Base-by-base conservation (phyloP, 306 rosid species). In the Elaeagnus macrophylla region DNA sequence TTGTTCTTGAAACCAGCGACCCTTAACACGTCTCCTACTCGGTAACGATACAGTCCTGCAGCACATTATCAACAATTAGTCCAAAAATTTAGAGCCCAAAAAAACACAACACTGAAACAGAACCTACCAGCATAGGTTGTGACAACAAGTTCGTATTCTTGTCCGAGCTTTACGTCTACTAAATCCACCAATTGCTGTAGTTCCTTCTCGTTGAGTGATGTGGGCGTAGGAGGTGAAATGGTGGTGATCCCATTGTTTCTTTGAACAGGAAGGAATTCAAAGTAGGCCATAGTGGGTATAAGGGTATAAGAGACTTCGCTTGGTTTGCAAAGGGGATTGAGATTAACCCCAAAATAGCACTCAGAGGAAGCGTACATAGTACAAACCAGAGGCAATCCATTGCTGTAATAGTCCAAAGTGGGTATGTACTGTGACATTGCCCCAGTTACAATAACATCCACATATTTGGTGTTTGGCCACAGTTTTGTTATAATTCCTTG, bases 361-460 rank as follows among this genome's bases (percentile, higher is more conserved):
- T 90, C 97, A 16, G 95, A 86, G 1, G 97, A 86, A 38, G 82
- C 97, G 43, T 86, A 91, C 91, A 84, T 86, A 10, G 85, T 76
- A 66, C 86, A 83, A 12, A 86, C 96, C 61, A 86, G 79, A 38
- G 97, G 97, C 41, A 91, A 82, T 18, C 80, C 83, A 62, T 84
- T 77, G 76, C 86, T 65, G 56, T 86, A 91, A 47, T 80, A 72
- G 60, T 91, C 97, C 48, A 91, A 62, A 8, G 89, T 91, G 7
- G 85, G 86, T 53, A 91, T 81, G 39, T 91, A 86, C 73, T 91
- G 96, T 45, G 97, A 84, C 97, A 91, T 91, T 25, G 97, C 71
- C 54, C 97, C 97, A 0, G 96, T 91, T 58, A 91, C 97, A 51
- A 86, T 91, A 49, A 86, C 97, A 71, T 86, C 96, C 68, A 91